These are phyloP conservation scores for Akanthomyces lecanii DNA, from an alignment of 2,329 filamentous ascomycete genomes.

Conservation along the genomic window DNA sequence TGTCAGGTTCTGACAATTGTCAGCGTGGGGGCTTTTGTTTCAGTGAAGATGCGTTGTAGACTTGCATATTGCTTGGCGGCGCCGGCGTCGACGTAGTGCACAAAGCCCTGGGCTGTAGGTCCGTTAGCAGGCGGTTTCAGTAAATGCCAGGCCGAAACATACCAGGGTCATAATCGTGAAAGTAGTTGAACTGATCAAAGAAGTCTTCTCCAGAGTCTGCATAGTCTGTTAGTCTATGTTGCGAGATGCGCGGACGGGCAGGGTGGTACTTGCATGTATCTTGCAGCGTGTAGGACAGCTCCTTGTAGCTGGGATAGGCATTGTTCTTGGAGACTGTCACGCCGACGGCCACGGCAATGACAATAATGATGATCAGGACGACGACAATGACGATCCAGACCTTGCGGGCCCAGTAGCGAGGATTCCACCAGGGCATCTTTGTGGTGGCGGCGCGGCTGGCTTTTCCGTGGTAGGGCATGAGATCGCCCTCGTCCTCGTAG, in stretches of 20 bases:
- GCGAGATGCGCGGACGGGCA: no score
- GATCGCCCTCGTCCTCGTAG: constrained; percentile 25
- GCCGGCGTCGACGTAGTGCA: constrained; percentile 47
- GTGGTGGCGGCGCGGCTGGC: constrained; percentile 23
- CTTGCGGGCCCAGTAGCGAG: constrained; percentile 49
- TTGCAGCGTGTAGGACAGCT: constrained; percentile 42
- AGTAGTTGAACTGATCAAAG: constrained; percentile 55
- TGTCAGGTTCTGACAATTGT: constrained; percentile 53
- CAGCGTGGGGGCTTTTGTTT: background rate
- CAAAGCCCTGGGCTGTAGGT: constrained; percentile 41
- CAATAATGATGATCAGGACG: constrained; percentile 40
- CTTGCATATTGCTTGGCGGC: constrained; percentile 41
- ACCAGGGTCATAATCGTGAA: constrained; percentile 46
- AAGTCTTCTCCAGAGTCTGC: constrained; percentile 47
- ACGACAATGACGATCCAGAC: constrained; percentile 43
- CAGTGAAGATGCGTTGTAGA: constrained; percentile 5
- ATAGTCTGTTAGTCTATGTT: constrained; percentile 22
- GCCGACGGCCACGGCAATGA: constrained; percentile 44
- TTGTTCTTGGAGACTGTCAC: constrained; percentile 38
- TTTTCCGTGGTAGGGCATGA: constrained; percentile 17
- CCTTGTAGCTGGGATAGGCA: constrained; percentile 46
- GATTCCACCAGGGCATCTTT: constrained; percentile 41
- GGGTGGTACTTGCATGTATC: constrained; percentile 43
- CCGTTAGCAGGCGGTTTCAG: background rate
- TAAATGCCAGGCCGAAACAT: constrained; percentile 16